Base-by-base conservation (phyloP, 2,329 filamentous ascomycete species). In the Microcyclosporella mali region DNA sequence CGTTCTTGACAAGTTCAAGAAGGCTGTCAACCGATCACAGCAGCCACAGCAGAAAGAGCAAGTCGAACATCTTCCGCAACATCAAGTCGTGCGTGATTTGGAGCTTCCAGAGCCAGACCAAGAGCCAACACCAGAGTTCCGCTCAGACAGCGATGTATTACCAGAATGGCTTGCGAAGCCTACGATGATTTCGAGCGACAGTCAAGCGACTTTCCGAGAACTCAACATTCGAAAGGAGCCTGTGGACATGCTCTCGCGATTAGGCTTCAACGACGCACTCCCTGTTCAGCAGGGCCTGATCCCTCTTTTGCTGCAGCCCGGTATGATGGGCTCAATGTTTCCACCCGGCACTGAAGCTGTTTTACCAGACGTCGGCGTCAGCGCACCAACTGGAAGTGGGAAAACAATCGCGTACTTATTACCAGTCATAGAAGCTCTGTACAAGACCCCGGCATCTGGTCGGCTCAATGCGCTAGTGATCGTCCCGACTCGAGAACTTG, bases 331-430 rank as follows among this genome's bases (percentile, higher is more conserved):
- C 3, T 49, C 59, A 11, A 45, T 30, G 3, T 60, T 45, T 36
- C 21, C 52, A 3, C 50, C 53, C 11, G 58, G 57, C 4, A 56
- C 56, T 10, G 56, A 61, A 29, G 39, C 39, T 16, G 42, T 59
- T n/a, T 0, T 62, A 7, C 73, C 76, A 32, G 92, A 98, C 62
- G 66, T 98, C 3, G 83, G 94, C 33, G 82, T 98, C 2, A 92
- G 88, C 6, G 92, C 94, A 0, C 85, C 90, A 1, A 98, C 92
- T 0, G 92, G 92, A 7, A 97, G 92, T 0, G 92, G 92, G 43
- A 98, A 98, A 63, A 98, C 92, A 0, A 66, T 98, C 12, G 85
- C 90, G 0, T 98, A 98, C 58, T 79, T 90, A 0, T 70, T 98
- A 2, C 92, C 92, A 0, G 80, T 98, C 45, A 76, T 94, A 3